A percentile compares a stretch with the other conserved stretches of the same genome.
Conservation (phyloP, 2,329 filamentous ascomycete genomes). For the Neonectria ditissima region DNA sequence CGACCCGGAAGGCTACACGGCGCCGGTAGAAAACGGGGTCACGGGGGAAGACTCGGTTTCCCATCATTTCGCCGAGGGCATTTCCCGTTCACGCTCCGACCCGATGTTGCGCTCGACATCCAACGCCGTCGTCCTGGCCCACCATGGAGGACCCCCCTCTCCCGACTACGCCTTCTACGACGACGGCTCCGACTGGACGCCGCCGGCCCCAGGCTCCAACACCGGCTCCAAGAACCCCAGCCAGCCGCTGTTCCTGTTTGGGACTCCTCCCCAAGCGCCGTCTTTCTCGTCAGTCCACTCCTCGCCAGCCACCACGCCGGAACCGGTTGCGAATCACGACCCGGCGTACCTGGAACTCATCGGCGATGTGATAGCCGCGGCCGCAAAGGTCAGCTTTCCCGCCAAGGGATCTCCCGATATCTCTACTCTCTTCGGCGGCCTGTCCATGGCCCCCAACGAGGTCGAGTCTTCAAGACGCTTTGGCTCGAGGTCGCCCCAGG, state of each 20-base stretch:
- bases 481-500: conserved; percentile 5
- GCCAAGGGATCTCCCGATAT: conserved; percentile 8
- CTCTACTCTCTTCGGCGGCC: conserved; percentile 24
- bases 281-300: conserved; percentile 30
- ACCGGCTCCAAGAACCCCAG: not conserved
- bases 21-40: not conserved
- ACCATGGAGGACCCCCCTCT: conserved; percentile 4
- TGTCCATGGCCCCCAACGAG: conserved; percentile 24
- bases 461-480: conserved; percentile 22
- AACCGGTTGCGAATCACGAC: conserved; percentile 26
- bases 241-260: conserved; percentile 35
- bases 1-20: not conserved
- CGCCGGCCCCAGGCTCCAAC: not conserved
- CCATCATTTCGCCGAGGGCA: not conserved
- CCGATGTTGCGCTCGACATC: not conserved
- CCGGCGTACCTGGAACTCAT: conserved; percentile 26
- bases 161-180: not conserved
- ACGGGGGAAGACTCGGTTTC: not conserved
- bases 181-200: not conserved
- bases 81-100: not conserved
- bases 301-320: not conserved
- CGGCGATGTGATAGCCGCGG: conserved; percentile 22
- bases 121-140: not conserved
- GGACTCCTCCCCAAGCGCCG: conserved; percentile 21
- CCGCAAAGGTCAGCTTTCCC: not conserved